phyloP scores from a whole-genome alignment of 2,329 filamentous ascomycete species.

The Fusarium hostae region DNA sequence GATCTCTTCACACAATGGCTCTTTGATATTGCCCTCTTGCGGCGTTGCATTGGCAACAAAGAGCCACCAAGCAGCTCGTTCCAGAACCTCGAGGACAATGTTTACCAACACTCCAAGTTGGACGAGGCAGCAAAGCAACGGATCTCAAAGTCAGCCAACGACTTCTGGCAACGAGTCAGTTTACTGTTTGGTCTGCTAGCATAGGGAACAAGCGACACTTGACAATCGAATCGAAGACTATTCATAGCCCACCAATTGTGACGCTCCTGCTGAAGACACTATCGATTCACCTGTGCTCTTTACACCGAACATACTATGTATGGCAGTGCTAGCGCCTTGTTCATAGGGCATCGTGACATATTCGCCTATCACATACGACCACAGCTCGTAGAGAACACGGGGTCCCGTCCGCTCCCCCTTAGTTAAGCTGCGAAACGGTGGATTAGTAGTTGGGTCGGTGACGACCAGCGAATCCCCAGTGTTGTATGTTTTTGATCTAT shows the following conservation, averaged over 20 bases:
- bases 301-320: not conserved
- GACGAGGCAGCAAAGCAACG: slow-evolving; percentile 62
- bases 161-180: slow-evolving; percentile 86
- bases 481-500: not conserved
- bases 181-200: slow-evolving; percentile 83
- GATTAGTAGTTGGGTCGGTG: slow-evolving; percentile 8
- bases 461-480: slow-evolving; percentile 8
- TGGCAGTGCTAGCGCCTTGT: not conserved
- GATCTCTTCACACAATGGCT: slow-evolving; percentile 70
- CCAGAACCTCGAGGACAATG: slow-evolving; percentile 57
- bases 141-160: slow-evolving; percentile 71
- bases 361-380: not conserved
- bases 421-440: slow-evolving; percentile 6
- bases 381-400: slow-evolving; percentile 15
- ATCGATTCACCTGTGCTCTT: not conserved
- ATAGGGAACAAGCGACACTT: slow-evolving; percentile 37
- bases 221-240: not conserved
- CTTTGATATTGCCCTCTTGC: slow-evolving; percentile 67
- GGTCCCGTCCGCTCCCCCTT: slow-evolving; percentile 9
- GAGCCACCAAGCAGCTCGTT: slow-evolving; percentile 47
- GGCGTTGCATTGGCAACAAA: slow-evolving; percentile 55
- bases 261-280: not conserved
- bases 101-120: slow-evolving; percentile 60
- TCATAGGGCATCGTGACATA: not conserved
- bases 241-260: not conserved